Conservation (phyloP, 345 rosid species). For the Corchorus capsularis region DNA sequence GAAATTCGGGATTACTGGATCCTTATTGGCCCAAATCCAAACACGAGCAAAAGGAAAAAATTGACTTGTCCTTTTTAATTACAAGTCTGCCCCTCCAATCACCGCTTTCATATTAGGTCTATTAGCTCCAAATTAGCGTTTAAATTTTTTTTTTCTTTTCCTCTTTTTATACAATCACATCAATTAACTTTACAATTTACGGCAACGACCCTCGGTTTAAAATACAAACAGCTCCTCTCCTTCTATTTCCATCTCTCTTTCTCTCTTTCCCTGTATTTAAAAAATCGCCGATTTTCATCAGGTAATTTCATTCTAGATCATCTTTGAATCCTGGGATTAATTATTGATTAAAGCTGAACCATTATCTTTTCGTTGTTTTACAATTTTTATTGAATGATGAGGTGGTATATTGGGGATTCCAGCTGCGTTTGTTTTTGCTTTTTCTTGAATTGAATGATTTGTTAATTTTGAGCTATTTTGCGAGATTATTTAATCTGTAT, state of each 20-base stretch:
- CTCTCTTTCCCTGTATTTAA: not conserved
- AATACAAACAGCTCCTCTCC: constrained; percentile 4
- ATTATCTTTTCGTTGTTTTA: not conserved
- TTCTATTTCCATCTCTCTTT: not conserved
- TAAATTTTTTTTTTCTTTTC: not conserved
- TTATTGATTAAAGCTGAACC: constrained; percentile 1
- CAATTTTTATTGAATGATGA: constrained; percentile 9
- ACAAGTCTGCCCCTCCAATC: constrained; percentile 32
- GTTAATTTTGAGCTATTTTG: constrained; percentile 4
- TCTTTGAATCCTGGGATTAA: constrained; percentile 2
- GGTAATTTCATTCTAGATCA: constrained; percentile 13
- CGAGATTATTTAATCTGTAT: not conserved
- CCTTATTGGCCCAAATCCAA: constrained; percentile 21
- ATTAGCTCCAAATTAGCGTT: not conserved
- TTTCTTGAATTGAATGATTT: not conserved
- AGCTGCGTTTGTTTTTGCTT: constrained; percentile 4
- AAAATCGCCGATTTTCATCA: constrained; percentile 11
- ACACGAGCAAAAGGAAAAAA: not conserved
- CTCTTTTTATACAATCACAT: not conserved
- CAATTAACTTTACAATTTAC: not conserved
- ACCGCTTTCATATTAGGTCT: constrained; percentile 5
- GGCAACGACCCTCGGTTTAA: not conserved
- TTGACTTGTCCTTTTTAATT: not conserved
- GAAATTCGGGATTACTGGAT: not conserved
- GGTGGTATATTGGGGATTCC: constrained; percentile 13